phyloP scores from a whole-genome alignment of 306 rosid genomes.

The Lablab purpureus region DNA sequence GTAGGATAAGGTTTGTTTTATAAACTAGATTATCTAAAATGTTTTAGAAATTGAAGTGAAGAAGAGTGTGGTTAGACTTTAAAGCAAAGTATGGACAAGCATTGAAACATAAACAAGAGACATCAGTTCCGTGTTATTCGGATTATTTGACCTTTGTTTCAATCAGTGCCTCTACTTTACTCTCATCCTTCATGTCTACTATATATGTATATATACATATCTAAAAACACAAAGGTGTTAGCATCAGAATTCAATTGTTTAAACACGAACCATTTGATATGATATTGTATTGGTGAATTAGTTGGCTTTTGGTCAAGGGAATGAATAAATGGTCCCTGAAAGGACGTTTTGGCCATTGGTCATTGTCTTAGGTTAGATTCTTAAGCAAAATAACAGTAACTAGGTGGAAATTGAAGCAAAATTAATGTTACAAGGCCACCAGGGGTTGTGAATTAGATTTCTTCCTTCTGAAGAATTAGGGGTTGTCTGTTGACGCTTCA shows the following conservation, averaged over 20 bases:
- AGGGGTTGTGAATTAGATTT: slow-evolving; percentile 35
- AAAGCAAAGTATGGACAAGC: not conserved
- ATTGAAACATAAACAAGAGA: not conserved
- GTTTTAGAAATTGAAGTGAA: slow-evolving; percentile 4
- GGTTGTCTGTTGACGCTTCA: slow-evolving; percentile 44
- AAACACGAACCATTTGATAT: not conserved
- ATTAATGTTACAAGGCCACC: not conserved
- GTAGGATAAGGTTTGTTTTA: not conserved
- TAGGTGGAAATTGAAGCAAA: slow-evolving; percentile 24
- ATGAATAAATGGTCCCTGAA: slow-evolving; percentile 18
- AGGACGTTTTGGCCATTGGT: slow-evolving; percentile 1
- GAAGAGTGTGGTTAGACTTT: not conserved
- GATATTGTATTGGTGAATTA: not conserved
- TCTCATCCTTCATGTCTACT: not conserved
- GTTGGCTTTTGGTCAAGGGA: slow-evolving; percentile 32
- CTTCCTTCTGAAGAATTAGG: slow-evolving; percentile 10
- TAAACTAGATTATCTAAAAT: not conserved
- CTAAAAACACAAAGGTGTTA: not conserved
- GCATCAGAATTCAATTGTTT: slow-evolving; percentile 21
- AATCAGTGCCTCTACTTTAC: not conserved
- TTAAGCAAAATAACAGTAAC: slow-evolving; percentile 6
- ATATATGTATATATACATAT: not conserved
- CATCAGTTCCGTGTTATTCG: not conserved
- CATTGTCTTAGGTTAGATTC: slow-evolving; percentile 33
- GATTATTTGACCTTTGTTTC: slow-evolving; percentile 13